Percentiles rank a stretch among this genome's conserved stretches.
Evolutionary conservation across 106 monocot species (phyloP).

Genomic region (Acorus calamus): DNA sequence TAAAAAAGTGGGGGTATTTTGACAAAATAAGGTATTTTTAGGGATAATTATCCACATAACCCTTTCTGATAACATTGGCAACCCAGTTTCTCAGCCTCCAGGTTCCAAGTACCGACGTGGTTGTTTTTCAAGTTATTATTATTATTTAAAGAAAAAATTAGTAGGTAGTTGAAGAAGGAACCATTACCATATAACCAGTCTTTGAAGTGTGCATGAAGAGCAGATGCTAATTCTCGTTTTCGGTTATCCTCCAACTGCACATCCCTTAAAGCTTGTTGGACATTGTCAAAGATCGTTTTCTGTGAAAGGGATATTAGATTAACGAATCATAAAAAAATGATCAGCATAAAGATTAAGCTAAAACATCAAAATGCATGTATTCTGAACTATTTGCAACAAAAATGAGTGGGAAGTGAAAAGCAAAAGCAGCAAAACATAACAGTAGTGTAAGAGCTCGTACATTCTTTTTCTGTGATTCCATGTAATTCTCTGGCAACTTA

Average conservation of each 20-base stretch:
- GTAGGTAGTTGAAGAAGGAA: neutral
- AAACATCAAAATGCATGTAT: too few species aligned
- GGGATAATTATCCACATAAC: too few species aligned
- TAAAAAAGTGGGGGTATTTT: too few species aligned
- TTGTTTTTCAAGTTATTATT: too few species aligned
- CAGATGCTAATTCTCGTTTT: constrained; percentile 53
- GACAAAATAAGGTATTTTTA: too few species aligned
- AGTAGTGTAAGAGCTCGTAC: constrained; percentile 2
- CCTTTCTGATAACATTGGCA: too few species aligned
- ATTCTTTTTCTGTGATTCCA: constrained; percentile 4
- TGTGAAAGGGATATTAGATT: constrained; percentile 9
- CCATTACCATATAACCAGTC: constrained; percentile 83
- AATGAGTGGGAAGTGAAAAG: constrained; percentile 25
- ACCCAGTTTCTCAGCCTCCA: too few species aligned
- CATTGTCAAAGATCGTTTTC: constrained; percentile 43
- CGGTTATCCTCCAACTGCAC: constrained; percentile 52
- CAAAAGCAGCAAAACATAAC: neutral
- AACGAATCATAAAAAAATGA: neutral
- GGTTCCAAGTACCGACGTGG: too few species aligned
- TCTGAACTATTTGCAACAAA: constrained; percentile 19
- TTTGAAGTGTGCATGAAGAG: constrained; percentile 69
- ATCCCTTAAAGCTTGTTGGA: constrained; percentile 55
- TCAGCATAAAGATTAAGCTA: neutral
- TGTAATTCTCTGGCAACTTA: constrained; percentile 6
- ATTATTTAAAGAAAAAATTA: neutral